These are phyloP conservation scores for Sporisorium graminicola DNA, from an alignment of 1,284 basidiomycete genomes.

Conservation along the genomic window DNA sequence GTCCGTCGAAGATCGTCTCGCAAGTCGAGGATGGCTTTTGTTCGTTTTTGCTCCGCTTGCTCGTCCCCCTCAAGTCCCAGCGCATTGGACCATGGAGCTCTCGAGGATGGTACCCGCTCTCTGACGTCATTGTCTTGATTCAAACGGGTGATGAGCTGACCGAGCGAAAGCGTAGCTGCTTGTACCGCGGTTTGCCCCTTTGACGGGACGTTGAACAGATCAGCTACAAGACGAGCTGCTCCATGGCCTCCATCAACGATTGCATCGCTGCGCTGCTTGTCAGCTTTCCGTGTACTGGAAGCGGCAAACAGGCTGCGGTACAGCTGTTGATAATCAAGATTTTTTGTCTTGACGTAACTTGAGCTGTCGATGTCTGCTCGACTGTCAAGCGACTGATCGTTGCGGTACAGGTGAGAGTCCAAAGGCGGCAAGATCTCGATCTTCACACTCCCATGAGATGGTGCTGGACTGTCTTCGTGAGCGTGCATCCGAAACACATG, in stretches of 20 bases:
- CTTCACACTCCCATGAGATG: neutral
- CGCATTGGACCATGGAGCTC: neutral
- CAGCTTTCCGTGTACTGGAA: neutral
- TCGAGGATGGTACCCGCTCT: neutral
- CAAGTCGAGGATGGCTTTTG: slow-evolving; percentile 13
- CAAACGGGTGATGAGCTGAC: neutral
- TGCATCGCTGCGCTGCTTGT: neutral
- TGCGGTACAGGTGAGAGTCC: slow-evolving; percentile 14
- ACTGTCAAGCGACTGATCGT: neutral
- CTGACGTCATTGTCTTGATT: neutral
- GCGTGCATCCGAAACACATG: neutral
- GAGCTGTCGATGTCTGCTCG: neutral
- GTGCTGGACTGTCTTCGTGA: neutral
- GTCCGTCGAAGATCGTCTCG: slow-evolving; percentile 22
- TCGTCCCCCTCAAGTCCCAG: neutral
- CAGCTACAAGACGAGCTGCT: neutral
- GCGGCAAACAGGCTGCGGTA: slow-evolving; percentile 11
- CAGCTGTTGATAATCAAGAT: slow-evolving; percentile 12
- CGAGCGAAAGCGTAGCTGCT: slow-evolving; percentile 15
- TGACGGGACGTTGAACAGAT: neutral
- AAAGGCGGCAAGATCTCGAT: slow-evolving; percentile 14
- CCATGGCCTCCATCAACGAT: too few species aligned
- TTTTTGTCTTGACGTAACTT: slow-evolving; percentile 21
- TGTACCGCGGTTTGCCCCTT: slow-evolving; percentile 6
- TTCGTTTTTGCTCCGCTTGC: neutral